A percentile compares a stretch with the other conserved stretches of the same genome.
phyloP scores from a whole-genome alignment of 805 yeast species.

The Ogataea pignaliae region DNA sequence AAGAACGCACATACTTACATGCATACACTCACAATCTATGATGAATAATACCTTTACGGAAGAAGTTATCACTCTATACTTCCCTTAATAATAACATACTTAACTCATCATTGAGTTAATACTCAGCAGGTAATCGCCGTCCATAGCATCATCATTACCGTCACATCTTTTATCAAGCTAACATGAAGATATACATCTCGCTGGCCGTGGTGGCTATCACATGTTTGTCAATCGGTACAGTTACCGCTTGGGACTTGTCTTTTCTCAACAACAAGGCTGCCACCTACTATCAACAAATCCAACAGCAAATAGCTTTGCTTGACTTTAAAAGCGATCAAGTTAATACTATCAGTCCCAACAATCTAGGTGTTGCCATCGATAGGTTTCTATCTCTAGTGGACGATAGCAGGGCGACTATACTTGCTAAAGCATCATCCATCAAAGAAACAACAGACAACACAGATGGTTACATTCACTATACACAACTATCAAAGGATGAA shows the following conservation, averaged over 20 bases:
- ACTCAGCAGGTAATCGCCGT: no score
- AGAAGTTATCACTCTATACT: no score
- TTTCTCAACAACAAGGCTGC: neutral
- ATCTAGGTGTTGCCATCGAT: neutral
- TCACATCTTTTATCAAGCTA: neutral
- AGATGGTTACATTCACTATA: slow-evolving; percentile 27
- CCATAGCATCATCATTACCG: no score
- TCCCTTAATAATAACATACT: no score
- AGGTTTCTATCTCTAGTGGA: neutral
- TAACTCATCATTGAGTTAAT: no score
- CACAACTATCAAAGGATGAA: slow-evolving; percentile 23
- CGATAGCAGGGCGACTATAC: neutral
- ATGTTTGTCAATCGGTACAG: neutral
- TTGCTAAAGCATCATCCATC: neutral
- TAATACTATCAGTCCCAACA: no score
- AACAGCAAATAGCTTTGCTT: neutral
- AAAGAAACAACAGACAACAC: slow-evolving; percentile 3
- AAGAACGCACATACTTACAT: no score
- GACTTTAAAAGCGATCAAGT: neutral
- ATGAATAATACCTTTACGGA: no score
- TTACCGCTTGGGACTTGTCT: neutral
- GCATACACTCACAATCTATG: no score
- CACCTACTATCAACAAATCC: neutral
- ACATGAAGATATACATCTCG: neutral
- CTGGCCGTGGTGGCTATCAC: neutral